A percentile compares a stretch with the other conserved stretches of the same genome.
Conservation (phyloP, 2,329 filamentous ascomycete genomes). For the Chalaropsis thielavioides region DNA sequence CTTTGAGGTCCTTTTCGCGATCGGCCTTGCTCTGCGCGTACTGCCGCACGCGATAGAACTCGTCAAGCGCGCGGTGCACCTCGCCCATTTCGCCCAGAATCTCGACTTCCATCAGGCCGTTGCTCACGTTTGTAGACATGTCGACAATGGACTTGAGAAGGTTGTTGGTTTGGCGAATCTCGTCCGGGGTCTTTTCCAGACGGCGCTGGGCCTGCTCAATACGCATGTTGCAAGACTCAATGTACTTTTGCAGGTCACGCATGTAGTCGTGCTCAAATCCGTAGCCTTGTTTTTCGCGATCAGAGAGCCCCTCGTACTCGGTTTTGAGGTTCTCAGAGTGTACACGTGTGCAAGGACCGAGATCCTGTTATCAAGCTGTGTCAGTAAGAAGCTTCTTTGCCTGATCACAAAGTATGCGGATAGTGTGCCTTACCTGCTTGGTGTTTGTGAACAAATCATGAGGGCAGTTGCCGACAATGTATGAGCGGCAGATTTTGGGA, state of each 20-base stretch:
- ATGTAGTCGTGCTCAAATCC: conserved; percentile 96
- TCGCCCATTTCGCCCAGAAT: conserved; percentile 69
- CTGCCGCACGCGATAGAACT: conserved; percentile 73
- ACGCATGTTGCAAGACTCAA: conserved; percentile 87
- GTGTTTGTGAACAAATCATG: conserved; percentile 99
- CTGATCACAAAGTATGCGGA: background rate
- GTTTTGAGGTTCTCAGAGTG: conserved; percentile 79
- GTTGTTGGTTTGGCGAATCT: conserved; percentile 88
- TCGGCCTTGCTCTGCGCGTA: conserved; percentile 70
- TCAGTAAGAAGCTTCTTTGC: background rate
- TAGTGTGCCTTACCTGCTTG: conserved; percentile 46
- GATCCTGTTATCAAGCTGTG: conserved; percentile 38
- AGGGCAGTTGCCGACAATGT: conserved; percentile 83
- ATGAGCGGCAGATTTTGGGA: conserved; percentile 87
- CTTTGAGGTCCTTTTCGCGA: conserved; percentile 75
- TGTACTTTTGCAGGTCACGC: conserved; percentile 89
- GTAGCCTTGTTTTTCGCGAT: conserved; percentile 58
- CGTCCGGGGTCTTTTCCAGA: conserved; percentile 92
- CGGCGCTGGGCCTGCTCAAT: conserved; percentile 83
- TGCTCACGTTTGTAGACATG: conserved; percentile 60
- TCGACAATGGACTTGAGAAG: conserved; percentile 65
- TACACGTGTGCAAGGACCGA: conserved; percentile 75
- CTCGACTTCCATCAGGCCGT: conserved; percentile 71
- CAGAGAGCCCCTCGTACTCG: conserved; percentile 66
- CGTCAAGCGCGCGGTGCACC: conserved; percentile 69